Percentiles rank a stretch among this genome's conserved stretches.
phyloP scores from a whole-genome alignment of 73 alveolate species.

The Chromera velia region DNA sequence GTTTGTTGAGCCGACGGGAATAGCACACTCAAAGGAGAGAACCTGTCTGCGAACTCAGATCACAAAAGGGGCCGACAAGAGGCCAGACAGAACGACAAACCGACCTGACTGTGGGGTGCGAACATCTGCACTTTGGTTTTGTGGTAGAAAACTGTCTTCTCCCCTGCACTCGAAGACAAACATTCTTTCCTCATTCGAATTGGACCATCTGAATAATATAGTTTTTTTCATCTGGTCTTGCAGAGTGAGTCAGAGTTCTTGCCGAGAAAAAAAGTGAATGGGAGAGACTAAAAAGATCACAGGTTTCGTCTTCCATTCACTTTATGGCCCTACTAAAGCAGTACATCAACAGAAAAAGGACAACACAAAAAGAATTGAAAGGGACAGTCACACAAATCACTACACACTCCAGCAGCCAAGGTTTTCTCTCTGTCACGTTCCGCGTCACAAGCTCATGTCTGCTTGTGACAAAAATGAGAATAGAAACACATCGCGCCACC shows the following conservation, averaged over 20 bases:
- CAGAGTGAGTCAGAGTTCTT: too few species aligned
- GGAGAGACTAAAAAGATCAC: too few species aligned
- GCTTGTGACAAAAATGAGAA: not conserved
- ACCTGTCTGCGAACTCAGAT: too few species aligned
- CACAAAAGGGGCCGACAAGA: too few species aligned
- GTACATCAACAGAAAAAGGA: too few species aligned
- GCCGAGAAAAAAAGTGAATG: too few species aligned
- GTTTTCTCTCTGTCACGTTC: not conserved
- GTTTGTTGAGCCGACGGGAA: too few species aligned
- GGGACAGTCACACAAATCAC: not conserved
- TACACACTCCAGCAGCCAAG: not conserved
- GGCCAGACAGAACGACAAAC: too few species aligned
- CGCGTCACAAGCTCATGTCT: not conserved
- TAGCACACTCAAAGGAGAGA: too few species aligned
- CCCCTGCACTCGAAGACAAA: not conserved
- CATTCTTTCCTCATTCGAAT: not conserved
- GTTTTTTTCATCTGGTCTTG: not conserved
- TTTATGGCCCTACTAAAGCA: too few species aligned
- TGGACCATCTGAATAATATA: not conserved
- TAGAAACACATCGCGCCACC: not conserved
- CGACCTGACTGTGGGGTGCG: conserved; percentile 38
- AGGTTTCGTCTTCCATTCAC: too few species aligned
- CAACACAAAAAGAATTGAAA: not conserved
- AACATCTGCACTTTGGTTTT: conserved; percentile 38
- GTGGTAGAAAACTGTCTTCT: conserved; percentile 40